Base-by-base conservation (phyloP, 441 rosid genomes). In the Pelargonium australe region DNA sequence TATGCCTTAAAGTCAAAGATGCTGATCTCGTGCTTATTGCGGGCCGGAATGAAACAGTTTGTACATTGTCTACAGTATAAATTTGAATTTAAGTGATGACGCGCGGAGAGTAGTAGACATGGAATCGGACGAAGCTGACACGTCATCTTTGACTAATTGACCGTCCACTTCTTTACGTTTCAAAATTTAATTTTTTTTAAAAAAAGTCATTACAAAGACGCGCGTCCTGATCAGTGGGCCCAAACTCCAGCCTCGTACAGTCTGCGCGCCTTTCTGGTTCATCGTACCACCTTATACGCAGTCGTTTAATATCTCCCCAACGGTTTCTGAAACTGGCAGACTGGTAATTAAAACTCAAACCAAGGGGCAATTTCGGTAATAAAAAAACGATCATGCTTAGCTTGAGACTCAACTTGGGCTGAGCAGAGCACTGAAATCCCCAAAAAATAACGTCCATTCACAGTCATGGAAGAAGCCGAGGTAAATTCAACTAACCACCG, bases 191-290 rank as follows among this genome's bases (percentile, higher is more conserved):
- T n/a, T n/a, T n/a, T n/a, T n/a, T 53, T 53, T 7, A 53, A 53
- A 53, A 53, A n/a, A 53, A 53, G 4, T 53, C 60, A 19, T 53
- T 53, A 53, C 7, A 53, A 53, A 53, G 25, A 53, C 60, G 19
- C 60, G 60, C 60, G 60, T 53, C 60, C 60, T 53, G 60, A 17
- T n/a, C 19, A 53, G 60, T 53, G 60, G 60, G 60, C 60, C 60
- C 60, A 14, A 53, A 23, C 25, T 23, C 25, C 25, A 23, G 25
- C 25, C 25, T 23, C 25, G 25, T 23, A 23, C 25, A 3, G 6
- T 2, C 60, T 14, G 60, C 60, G 60, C 60, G 60, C 60, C 60
- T 53, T 53, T 7, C 5, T 17, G 20, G n/a, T 16, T 17, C 60
- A 53, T 4, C 14, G 60, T 53, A 53, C 60, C 20, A 53, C 10